These are phyloP conservation scores for Gyrodon lividus DNA, from an alignment of 768 basidiomycete species.

Conservation along the genomic window DNA sequence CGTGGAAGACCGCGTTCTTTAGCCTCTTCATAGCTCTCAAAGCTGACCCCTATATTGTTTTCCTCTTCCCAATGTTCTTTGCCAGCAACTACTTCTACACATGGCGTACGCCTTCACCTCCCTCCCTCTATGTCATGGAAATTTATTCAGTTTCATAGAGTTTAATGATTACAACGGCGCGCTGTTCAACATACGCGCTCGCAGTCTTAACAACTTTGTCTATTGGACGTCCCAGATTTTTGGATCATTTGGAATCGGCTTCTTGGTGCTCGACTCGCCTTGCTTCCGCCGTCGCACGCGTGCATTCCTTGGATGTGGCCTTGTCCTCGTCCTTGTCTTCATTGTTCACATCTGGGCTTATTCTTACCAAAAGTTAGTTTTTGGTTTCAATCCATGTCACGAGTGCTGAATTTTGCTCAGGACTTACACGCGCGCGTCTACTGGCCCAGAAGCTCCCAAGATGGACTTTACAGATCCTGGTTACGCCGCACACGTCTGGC, in stretches of 20 bases:
- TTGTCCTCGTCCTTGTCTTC: constrained; percentile 67
- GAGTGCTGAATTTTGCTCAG: no score
- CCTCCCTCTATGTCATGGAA: no score
- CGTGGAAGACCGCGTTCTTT: constrained; percentile 72
- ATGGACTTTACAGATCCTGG: no score
- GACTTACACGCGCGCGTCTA: constrained; percentile 65
- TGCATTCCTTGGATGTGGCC: constrained; percentile 66
- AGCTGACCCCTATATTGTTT: constrained; percentile 68
- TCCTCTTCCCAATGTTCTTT: constrained; percentile 85
- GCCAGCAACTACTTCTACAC: constrained; percentile 84
- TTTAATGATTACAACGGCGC: constrained; percentile 81
- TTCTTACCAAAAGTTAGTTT: constrained; percentile 65
- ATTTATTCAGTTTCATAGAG: no score
- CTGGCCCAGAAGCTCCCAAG: no score
- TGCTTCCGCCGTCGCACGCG: constrained; percentile 59
- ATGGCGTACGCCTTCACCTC: no score
- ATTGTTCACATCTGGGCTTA: constrained; percentile 76
- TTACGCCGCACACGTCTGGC: constrained; percentile 57
- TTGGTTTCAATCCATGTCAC: not conserved
- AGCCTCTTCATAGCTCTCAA: constrained; percentile 66
- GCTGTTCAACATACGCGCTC: constrained; percentile 75
- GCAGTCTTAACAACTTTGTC: constrained; percentile 73
- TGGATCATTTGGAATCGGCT: constrained; percentile 71
- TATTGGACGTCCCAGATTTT: constrained; percentile 81
- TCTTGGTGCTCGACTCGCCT: constrained; percentile 58